phyloP scores from a whole-genome alignment of 495 filamentous ascomycete species.

The Penicillium psychrofluorescens region DNA sequence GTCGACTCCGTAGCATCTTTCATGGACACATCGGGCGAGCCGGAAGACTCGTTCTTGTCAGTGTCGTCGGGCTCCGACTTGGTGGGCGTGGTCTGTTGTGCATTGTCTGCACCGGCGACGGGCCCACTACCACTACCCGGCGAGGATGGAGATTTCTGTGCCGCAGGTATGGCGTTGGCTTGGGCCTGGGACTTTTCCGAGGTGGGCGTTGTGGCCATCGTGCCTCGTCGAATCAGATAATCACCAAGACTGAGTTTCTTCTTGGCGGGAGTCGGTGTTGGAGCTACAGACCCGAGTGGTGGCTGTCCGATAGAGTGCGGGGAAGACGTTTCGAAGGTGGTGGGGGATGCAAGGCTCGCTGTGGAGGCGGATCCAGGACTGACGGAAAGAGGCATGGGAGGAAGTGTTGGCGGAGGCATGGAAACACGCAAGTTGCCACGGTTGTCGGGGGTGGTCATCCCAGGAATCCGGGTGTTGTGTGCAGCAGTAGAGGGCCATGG shows the following conservation, averaged over 20 bases:
- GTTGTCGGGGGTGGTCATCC: constrained; percentile 10
- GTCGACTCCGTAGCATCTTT: constrained; percentile 25
- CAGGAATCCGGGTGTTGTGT: constrained; percentile 29
- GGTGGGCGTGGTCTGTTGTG: constrained; percentile 4
- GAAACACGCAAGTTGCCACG: constrained; percentile 31
- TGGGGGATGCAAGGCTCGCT: constrained; percentile 25
- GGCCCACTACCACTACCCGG: constrained; percentile 9
- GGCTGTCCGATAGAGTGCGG: constrained; percentile 9
- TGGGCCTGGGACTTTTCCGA: constrained; percentile 31
- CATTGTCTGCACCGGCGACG: constrained; percentile 4
- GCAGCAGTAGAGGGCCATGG: constrained; percentile 34
- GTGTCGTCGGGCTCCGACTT: constrained; percentile 5
- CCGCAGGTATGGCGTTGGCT: constrained; percentile 12
- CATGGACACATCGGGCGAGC: constrained; percentile 22
- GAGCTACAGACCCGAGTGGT: constrained; percentile 24
- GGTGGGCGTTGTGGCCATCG: constrained; percentile 30
- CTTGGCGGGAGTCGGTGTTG: constrained; percentile 51
- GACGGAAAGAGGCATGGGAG: constrained; percentile 11
- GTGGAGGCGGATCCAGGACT: constrained; percentile 28
- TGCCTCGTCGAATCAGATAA: constrained; percentile 48
- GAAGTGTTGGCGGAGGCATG: constrained; percentile 25
- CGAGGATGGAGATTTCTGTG: constrained; percentile 19
- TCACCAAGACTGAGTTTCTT: constrained; percentile 65
- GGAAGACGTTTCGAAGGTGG: constrained; percentile 20
- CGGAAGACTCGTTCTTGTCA: constrained; percentile 12